Conservation (phyloP, 306 rosid species). For the Luffa aegyptiaca region DNA sequence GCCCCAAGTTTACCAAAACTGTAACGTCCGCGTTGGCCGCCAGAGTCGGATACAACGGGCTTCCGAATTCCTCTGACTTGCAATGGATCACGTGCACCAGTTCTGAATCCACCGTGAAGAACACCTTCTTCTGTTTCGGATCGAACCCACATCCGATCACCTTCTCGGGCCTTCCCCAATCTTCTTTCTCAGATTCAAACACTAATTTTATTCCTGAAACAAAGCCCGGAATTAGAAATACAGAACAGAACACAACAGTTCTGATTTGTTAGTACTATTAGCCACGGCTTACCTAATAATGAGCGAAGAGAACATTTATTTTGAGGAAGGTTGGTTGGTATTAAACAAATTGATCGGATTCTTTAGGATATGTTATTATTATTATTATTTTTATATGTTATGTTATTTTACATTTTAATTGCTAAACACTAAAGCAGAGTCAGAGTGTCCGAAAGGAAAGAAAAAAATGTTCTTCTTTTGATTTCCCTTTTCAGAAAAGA, state of each 20-base stretch:
- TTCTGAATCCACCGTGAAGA: conserved; percentile 76
- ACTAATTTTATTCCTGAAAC: conserved; percentile 57
- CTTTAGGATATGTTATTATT: neutral
- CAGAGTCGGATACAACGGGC: conserved; percentile 58
- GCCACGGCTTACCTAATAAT: neutral
- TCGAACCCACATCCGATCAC: conserved; percentile 90
- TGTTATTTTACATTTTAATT: neutral
- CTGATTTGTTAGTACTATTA: neutral
- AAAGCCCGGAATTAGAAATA: neutral
- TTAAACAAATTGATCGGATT: neutral
- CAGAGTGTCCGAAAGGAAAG: neutral
- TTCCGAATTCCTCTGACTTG: conserved; percentile 59
- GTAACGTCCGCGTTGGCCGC: conserved; percentile 45
- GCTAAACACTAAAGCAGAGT: neutral
- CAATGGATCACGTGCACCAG: conserved; percentile 62
- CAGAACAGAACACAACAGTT: neutral
- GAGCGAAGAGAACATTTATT: neutral
- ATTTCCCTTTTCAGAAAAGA: neutral
- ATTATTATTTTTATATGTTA: neutral
- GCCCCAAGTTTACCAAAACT: conserved; percentile 75
- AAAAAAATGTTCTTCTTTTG: neutral
- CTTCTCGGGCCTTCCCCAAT: conserved; percentile 57
- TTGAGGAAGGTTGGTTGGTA: neutral
- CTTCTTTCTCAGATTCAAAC: conserved; percentile 44
- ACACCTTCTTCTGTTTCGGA: conserved; percentile 70